phyloP scores from a whole-genome alignment of 148 eudicot genomes.

The Rhododendron mucronatum region DNA sequence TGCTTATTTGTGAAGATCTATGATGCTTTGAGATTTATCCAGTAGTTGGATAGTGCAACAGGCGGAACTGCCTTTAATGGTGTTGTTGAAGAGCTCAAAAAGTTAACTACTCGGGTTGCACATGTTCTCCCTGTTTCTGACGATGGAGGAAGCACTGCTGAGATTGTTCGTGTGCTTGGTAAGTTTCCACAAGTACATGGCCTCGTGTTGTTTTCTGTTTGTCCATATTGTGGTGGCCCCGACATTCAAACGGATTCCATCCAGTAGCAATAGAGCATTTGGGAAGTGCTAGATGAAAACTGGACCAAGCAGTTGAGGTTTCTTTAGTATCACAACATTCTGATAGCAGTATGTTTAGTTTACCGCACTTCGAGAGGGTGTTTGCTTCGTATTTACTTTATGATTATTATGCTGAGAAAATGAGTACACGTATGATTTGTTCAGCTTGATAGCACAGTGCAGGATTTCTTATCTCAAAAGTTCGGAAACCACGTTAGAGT shows the following conservation, averaged over 20 bases:
- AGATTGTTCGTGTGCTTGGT: slow-evolving; percentile 99
- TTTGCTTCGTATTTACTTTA: not conserved
- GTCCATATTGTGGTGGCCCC: not conserved
- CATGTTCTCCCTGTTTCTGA: slow-evolving; percentile 99
- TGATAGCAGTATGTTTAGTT: not conserved
- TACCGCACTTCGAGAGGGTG: not conserved
- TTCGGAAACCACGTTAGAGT: not conserved
- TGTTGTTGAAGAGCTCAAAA: slow-evolving; percentile 91
- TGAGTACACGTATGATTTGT: not conserved
- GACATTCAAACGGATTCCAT: not conserved
- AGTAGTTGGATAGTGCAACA: slow-evolving; percentile 24
- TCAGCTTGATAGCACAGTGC: not conserved
- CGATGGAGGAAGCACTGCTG: slow-evolving; percentile 99
- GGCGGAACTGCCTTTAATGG: slow-evolving; percentile 99
- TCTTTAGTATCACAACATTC: not conserved
- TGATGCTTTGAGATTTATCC: not conserved
- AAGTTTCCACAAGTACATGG: slow-evolving; percentile 11
- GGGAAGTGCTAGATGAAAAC: not conserved
- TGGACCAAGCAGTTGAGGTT: not conserved
- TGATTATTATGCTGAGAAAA: not conserved
- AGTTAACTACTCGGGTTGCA: slow-evolving; percentile 80
- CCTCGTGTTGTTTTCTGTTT: slow-evolving; percentile 7
- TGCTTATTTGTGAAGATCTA: not conserved
- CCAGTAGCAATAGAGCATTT: not conserved
- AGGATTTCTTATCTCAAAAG: not conserved